Evolutionary conservation across 192 early-diverging fungal species (phyloP), one percentile per base, ranked within the genome.

Genomic region (Linnemannia hyalina): DNA sequence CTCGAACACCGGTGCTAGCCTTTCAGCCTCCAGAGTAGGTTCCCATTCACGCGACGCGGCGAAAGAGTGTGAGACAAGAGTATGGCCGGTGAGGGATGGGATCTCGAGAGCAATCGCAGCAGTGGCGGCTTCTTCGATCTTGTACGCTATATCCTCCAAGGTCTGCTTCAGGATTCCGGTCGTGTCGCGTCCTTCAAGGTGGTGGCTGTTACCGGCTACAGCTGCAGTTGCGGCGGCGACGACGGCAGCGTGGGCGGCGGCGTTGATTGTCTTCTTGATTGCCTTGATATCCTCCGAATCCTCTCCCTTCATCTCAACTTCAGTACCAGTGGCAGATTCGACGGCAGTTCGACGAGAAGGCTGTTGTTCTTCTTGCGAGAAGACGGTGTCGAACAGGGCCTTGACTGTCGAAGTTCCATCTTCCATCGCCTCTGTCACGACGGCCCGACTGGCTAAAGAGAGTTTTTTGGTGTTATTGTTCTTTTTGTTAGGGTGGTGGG

Each of bases 311-410:
- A 3, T 1, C 9, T 32, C 71, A 5, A 22, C 38, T 4, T 6
- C 40, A 16, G 42, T 20, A 46, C 10, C 42, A 46, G 23, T 46
- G 5, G 8, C 40, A 15, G 38, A 29, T 2, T 73, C 71, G 44
- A 7, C 42, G 44, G 8, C 13, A n/a, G 3, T 23, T 11, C 41
- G 26, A 4, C 23, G 41, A 16, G 23, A 38, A 6, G 35, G 38
- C 40, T 26, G 60, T 11, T 65, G 60, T 65, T 13, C 29, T 10
- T 74, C 72, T n/a, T 38, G 15, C 16, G 23, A 11, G 54, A 75
- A 75, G 36, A 75, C 47, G 32, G 16, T 40, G 16, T 75, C 74
- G 36, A 75, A 75, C 13, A 60, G 18, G 1, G 74, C 40, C 35
- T 75, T 57, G 74, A 60, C 20, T 3, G 74, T 60, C 23, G 49